These are phyloP conservation scores for Calonectria pseudoreteaudii DNA, from an alignment of 2,329 filamentous ascomycete species.

Conservation along the genomic window DNA sequence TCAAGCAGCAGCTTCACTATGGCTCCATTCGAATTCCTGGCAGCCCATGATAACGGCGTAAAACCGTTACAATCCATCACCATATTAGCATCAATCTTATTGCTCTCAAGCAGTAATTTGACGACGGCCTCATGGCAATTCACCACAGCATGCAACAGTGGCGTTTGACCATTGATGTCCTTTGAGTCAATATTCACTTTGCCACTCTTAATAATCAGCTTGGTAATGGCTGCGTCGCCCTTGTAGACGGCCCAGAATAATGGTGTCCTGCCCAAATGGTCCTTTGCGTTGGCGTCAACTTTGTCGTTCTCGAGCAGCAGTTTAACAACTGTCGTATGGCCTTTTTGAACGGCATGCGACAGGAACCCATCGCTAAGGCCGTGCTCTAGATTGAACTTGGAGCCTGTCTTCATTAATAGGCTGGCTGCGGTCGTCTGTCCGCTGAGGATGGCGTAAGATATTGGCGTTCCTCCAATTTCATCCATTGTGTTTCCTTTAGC, in stretches of 20 bases:
- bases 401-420: neutral
- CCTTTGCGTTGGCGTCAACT: neutral
- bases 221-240: neutral
- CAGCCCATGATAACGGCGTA: neutral
- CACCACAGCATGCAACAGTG: neutral
- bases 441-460: constrained; percentile 12
- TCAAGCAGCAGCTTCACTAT: neutral
- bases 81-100: neutral
- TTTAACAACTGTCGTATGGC: neutral
- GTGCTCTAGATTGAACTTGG: neutral
- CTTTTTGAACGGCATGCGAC: neutral
- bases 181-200: neutral
- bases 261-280: neutral
- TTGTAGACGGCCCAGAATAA: neutral
- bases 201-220: neutral
- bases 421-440: neutral
- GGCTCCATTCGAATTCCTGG: neutral
- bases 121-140: neutral
- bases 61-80: neutral
- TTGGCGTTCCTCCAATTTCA: constrained; percentile 10
- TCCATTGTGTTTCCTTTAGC: neutral
- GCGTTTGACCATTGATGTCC: neutral
- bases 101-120: neutral
- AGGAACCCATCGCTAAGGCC: neutral
- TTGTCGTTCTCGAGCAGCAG: neutral